phyloP scores from a whole-genome alignment of 2,329 filamentous ascomycete species.

The Ascochyta fabae region DNA sequence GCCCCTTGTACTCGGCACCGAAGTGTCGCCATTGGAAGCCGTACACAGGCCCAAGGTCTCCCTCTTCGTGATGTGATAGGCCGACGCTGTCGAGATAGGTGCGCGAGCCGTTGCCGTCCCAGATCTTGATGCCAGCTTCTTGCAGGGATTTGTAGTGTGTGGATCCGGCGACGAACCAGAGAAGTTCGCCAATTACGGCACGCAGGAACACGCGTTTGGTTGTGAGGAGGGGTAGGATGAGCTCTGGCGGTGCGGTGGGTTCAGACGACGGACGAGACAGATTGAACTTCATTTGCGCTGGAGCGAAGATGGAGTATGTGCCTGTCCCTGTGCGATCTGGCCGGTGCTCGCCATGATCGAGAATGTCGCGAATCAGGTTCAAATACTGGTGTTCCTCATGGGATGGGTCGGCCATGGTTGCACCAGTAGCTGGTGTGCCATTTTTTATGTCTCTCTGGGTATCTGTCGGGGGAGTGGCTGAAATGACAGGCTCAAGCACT shows the following conservation, averaged over 20 bases:
- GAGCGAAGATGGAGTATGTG: conserved; percentile 87
- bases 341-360: conserved; percentile 82
- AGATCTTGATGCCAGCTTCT: conserved; percentile 88
- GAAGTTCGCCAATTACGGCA: conserved; percentile 87
- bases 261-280: conserved; percentile 65
- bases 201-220: conserved; percentile 96
- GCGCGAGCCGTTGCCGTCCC: conserved; percentile 95
- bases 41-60: conserved; percentile 94
- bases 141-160: conserved; percentile 81
- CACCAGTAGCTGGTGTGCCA: conserved; percentile 10
- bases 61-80: conserved; percentile 78
- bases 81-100: conserved; percentile 88
- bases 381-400: conserved; percentile 97
- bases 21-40: conserved; percentile 99
- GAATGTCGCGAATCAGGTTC: conserved; percentile 83
- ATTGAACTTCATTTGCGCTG: conserved; percentile 82
- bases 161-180: conserved; percentile 90
- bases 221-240: conserved; percentile 88
- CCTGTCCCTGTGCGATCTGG: conserved; percentile 94
- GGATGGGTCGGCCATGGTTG: conserved; percentile 23
- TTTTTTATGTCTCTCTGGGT: conserved; percentile 20
- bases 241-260: conserved; percentile 53
- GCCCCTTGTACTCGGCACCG: conserved; percentile 78
- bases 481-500: conserved; percentile 34
- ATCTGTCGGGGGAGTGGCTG: conserved; percentile 23